Evolutionary conservation across 2,329 filamentous ascomycete genomes (phyloP), one percentile per base, ranked within the genome.

Genomic region (Neofusicoccum ribis): DNA sequence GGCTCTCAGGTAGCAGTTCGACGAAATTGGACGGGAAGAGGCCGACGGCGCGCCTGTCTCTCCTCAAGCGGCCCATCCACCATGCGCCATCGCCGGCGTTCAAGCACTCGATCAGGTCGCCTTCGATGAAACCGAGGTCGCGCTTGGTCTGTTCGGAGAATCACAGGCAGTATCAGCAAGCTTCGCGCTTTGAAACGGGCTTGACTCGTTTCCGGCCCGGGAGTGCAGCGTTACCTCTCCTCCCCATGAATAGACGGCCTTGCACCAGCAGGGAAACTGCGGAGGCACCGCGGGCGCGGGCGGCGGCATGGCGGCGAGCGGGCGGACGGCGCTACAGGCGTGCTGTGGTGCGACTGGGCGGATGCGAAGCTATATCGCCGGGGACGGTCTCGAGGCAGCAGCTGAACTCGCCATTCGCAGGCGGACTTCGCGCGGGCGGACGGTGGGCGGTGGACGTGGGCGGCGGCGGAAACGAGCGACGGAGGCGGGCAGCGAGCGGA

Each of bases 1-100:
- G 98, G 76, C 88, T 87, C 66, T 95, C 88, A 64, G 91, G 90
- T 37, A 99, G 85, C 5, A 99, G 86, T 76, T 96, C 88, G 74
- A 99, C 95, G 74, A 99, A 99, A 80, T 99, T 99, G 73, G 93
- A 97, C 0, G 95, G 95, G 74, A 99, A 99, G 20, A 95, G 84
- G 63, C 95, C 95, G 72, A 97, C 89, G 73, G 94, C 93, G 73
- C 93, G 88, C 77, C 91, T 90, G 79, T 99, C 95, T 71, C 95
- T 88, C 74, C 89, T 91, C 74, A 99, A 81, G 68, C 94, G 88
- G 54, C 95, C 95, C 80, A 93, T 97, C 95, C 95, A 99, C 95
- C 95, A 99, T 52, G 92, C 93, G 61, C 95, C 95, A 80, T 99
- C 95, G 68, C 95, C 95, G 20, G 95, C 95, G 77, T 99, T 99